These are phyloP conservation scores for Beauveria medogensis DNA, from an alignment of 2,329 filamentous ascomycete genomes.

Conservation along the genomic window DNA sequence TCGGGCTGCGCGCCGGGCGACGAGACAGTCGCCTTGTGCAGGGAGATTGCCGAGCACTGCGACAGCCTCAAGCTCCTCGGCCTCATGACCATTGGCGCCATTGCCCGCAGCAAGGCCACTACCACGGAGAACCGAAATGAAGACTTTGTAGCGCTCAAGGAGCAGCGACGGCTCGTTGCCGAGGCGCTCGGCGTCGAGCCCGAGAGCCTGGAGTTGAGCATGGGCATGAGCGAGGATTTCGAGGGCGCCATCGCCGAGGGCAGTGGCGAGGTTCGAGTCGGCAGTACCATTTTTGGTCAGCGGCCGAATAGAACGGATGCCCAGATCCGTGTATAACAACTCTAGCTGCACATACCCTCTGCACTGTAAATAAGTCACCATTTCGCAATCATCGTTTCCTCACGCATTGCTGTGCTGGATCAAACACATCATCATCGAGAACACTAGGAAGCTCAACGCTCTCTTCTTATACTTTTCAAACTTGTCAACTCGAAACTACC, in stretches of 20 bases:
- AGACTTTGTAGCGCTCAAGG: constrained; percentile 66
- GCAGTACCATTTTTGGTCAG: constrained; percentile 87
- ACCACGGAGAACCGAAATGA: constrained; percentile 78
- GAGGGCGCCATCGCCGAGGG: constrained; percentile 78
- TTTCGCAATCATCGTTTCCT: not conserved
- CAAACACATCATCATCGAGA: no score
- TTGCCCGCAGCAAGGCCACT: constrained; percentile 70
- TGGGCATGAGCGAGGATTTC: constrained; percentile 98
- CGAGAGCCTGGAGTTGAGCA: constrained; percentile 75
- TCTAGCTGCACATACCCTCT: not conserved
- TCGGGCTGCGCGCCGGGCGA: constrained; percentile 66
- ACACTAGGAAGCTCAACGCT: not conserved
- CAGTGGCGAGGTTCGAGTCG: constrained; percentile 82
- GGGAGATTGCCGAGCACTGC: constrained; percentile 61
- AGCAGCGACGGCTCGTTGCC: constrained; percentile 63
- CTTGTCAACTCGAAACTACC: not conserved
- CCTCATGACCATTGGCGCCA: constrained; percentile 95
- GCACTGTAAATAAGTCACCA: not conserved
- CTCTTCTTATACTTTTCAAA: not conserved
- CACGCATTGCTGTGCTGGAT: no score
- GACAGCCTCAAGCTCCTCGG: constrained; percentile 68
- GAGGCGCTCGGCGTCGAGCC: constrained; percentile 37
- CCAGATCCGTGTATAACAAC: constrained; percentile 46
- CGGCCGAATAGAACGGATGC: constrained; percentile 74
- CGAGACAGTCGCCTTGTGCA: constrained; percentile 56